Evolutionary conservation across 352 stramenopile species (phyloP), one percentile per base, ranked within the genome.

Genomic region (Nothophytophthora sp.): DNA sequence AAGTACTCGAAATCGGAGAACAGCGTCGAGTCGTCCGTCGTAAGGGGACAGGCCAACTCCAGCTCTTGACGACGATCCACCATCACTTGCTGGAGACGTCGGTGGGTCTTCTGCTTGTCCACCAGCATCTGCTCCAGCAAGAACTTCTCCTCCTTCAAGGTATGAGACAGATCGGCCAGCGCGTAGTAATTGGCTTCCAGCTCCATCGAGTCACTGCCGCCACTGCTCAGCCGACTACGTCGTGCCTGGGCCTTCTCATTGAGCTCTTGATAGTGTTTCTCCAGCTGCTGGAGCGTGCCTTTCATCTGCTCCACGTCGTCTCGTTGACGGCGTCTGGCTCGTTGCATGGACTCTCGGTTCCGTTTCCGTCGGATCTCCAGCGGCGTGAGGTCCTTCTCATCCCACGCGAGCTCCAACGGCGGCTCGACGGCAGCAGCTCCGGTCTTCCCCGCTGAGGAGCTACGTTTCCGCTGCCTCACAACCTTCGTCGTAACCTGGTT

Each of bases 101-200:
- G 48, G 29, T 70, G 59, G 3, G 65, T 70, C 45, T 82, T 82
- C 36, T 70, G 62, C 44, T 77, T 76, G 18, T 82, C 72, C 32
- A 69, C 67, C 45, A 82, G 37, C 65, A 77, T 70, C 39, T 75
- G 64, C 25, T 82, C 68, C 25, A 82, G 50, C 34, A 79, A 24
- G 38, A 76, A 86, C 47, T 83, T 82, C 29, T 88, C 74, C 22
- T 81, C 70, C 56, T 86, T 78, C 12, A 86, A 54, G 27, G 57
- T 66, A 34, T 77, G 70, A 12, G 77, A 86, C 13, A 81, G 37
- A 33, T 84, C 77, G 1, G 77, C 74, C 36, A 86, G 48, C 4
- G 61, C 63, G 13, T 70, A 73, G 53, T 86, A 88, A 33, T 83
- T 59, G 5, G 72, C 63, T 15, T 86, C 71, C 24, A 65, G 52